phyloP scores from a whole-genome alignment of 176 grass and related monocot species.

The Luzula sylvatica region DNA sequence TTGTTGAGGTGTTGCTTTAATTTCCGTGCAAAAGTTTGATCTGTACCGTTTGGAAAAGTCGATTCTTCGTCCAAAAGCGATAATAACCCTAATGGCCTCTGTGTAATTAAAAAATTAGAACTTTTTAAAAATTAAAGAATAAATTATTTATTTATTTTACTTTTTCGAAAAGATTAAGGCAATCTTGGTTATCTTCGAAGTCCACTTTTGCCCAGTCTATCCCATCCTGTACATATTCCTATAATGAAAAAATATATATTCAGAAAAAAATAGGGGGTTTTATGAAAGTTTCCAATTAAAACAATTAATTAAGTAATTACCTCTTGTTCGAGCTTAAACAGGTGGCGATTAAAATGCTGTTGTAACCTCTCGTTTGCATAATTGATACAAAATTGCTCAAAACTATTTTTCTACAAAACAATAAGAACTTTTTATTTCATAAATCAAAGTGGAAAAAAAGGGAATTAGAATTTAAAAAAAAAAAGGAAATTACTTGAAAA shows the following conservation, averaged over 20 bases:
- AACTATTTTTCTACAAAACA: slow-evolving; percentile 72
- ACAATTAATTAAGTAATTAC: background rate
- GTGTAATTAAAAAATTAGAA: slow-evolving; percentile 1
- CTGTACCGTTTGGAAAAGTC: slow-evolving; percentile 90
- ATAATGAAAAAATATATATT: slow-evolving; percentile 10
- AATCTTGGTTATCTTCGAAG: slow-evolving; percentile 94
- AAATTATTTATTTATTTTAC: slow-evolving; percentile 5
- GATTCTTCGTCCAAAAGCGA: slow-evolving; percentile 98
- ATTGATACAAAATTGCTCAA: slow-evolving; percentile 99
- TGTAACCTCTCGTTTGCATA: slow-evolving; percentile 98
- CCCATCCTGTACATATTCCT: slow-evolving; percentile 92
- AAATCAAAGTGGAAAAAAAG: background rate
- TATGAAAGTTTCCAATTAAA: background rate
- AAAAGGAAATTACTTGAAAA: slow-evolving; percentile 36
- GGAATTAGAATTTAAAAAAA: too few relatives aligned
- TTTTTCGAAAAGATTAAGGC: slow-evolving; percentile 98
- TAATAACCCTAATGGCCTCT: slow-evolving; percentile 77
- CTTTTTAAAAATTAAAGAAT: background rate
- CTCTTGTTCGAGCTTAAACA: slow-evolving; percentile 99
- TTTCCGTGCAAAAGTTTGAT: slow-evolving; percentile 95
- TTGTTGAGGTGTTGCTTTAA: slow-evolving; percentile 78
- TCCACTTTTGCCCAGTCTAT: slow-evolving; percentile 99
- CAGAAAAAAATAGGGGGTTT: background rate
- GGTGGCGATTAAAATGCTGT: slow-evolving; percentile 97
- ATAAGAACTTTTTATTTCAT: background rate